These are phyloP conservation scores for Saturnispora hagleri DNA, from an alignment of 805 yeast species.

Conservation along the genomic window DNA sequence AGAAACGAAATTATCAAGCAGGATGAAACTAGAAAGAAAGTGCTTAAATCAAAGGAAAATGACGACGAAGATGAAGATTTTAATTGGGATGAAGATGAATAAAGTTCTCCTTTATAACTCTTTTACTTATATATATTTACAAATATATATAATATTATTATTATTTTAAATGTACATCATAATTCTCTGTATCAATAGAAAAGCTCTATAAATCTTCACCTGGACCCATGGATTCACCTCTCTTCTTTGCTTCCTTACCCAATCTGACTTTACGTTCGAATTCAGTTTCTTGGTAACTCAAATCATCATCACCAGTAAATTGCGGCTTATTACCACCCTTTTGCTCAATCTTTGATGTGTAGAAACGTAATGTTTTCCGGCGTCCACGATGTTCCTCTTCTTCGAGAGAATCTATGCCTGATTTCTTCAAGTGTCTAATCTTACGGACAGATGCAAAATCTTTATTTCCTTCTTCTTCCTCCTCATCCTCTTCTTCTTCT, in stretches of 20 bases:
- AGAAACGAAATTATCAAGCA: slow-evolving; percentile 4
- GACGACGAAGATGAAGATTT: slow-evolving; percentile 6
- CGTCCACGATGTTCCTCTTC: slow-evolving; percentile 76
- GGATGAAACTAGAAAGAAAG: slow-evolving; percentile 1
- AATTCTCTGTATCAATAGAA: not conserved
- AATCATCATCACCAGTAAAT: slow-evolving; percentile 75
- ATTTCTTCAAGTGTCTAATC: slow-evolving; percentile 32
- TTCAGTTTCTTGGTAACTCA: slow-evolving; percentile 85
- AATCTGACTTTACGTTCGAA: slow-evolving; percentile 86
- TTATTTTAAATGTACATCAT: not conserved
- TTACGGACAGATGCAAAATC: slow-evolving; percentile 28
- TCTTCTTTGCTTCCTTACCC: slow-evolving; percentile 76
- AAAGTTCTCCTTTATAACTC: not conserved
- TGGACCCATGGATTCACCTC: slow-evolving; percentile 52
- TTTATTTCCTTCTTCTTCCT: slow-evolving; percentile 34
- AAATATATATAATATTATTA: not conserved
- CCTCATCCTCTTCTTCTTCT: slow-evolving; percentile 3
- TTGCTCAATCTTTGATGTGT: slow-evolving; percentile 94
- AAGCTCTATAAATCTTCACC: slow-evolving; percentile 11
- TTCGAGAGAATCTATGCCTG: slow-evolving; percentile 62
- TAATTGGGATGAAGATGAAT: slow-evolving; percentile 7
- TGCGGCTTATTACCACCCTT: slow-evolving; percentile 54
- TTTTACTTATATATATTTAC: not conserved
- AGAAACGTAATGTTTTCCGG: slow-evolving; percentile 80
- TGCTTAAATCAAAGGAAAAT: not conserved